These are phyloP conservation scores for Paecilomyces sp. DNA, from an alignment of 2,329 filamentous ascomycete genomes.

Conservation along the genomic window DNA sequence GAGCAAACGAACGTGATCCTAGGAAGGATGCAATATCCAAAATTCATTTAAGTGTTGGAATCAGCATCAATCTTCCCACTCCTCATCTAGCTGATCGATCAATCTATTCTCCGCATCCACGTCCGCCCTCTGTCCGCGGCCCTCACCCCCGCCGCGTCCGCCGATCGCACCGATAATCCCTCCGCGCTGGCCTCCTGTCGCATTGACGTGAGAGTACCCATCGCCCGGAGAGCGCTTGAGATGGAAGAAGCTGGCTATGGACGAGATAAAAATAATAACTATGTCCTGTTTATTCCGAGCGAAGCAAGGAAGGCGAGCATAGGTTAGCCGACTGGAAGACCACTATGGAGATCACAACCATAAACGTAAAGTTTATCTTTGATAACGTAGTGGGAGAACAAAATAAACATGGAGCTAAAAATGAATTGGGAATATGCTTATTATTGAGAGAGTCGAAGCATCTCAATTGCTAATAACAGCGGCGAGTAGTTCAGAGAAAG, in stretches of 20 bases:
- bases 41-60: background rate
- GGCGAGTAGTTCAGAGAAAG: background rate
- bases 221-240: constrained; percentile 23
- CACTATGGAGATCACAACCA: background rate
- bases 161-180: constrained; percentile 30
- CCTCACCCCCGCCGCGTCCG: constrained; percentile 18
- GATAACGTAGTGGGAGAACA: background rate
- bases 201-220: constrained; percentile 27
- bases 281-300: constrained; percentile 33
- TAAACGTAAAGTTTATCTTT: background rate
- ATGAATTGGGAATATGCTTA: background rate
- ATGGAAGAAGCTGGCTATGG: constrained; percentile 33
- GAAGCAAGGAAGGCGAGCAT: constrained; percentile 4
- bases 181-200: constrained; percentile 12
- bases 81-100: constrained; percentile 93
- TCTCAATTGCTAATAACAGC: background rate
- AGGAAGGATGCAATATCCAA: background rate
- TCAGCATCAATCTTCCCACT: constrained; percentile 73
- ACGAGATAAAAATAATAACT: constrained; percentile 40
- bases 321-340: constrained; percentile 8
- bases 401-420: background rate
- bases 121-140: constrained; percentile 35
- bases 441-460: background rate
- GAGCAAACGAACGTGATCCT: background rate
- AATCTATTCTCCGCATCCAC: constrained; percentile 83